Evolutionary conservation across 2,329 filamentous ascomycete genomes (phyloP).

Genomic region (Biscogniauxia sp.): DNA sequence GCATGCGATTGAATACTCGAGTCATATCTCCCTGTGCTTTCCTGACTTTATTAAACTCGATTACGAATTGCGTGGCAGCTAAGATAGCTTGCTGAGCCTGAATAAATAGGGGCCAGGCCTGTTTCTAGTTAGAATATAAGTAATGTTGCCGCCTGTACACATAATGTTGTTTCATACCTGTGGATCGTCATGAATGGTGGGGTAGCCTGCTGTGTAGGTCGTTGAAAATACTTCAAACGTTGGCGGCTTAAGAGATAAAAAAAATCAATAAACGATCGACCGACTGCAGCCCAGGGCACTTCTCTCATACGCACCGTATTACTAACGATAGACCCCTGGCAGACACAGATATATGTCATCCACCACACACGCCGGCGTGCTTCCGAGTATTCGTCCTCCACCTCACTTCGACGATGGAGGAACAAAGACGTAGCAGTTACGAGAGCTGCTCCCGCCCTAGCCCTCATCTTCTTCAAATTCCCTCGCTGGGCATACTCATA

Average conservation of each 20-base stretch:
- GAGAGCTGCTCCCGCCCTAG: conserved; percentile 46
- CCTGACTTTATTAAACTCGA: conserved; percentile 44
- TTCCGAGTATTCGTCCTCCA: conserved; percentile 42
- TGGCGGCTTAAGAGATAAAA: conserved; percentile 34
- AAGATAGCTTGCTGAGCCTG: conserved; percentile 48
- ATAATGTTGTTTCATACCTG: conserved; percentile 32
- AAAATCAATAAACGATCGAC: not conserved
- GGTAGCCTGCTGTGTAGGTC: conserved; percentile 44
- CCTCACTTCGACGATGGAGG: conserved; percentile 39
- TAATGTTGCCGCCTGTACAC: not conserved
- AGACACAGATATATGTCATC: conserved; percentile 53
- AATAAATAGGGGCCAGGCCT: conserved; percentile 44
- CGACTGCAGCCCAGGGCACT: not conserved
- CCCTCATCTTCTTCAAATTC: conserved; percentile 51
- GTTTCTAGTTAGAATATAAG: conserved; percentile 10
- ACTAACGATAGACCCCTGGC: conserved; percentile 50
- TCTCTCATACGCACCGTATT: conserved; percentile 39
- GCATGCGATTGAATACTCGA: conserved; percentile 40
- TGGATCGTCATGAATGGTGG: conserved; percentile 40
- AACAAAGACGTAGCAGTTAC: conserved; percentile 44
- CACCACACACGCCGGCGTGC: conserved; percentile 49
- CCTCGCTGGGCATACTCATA: conserved; percentile 54
- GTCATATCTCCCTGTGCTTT: conserved; percentile 38
- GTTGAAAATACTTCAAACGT: conserved; percentile 42
- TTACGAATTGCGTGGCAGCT: conserved; percentile 46